Evolutionary conservation across 2,329 filamentous ascomycete species (phyloP), one percentile per base, ranked within the genome.

Genomic region (Sclerotinia glacialis): DNA sequence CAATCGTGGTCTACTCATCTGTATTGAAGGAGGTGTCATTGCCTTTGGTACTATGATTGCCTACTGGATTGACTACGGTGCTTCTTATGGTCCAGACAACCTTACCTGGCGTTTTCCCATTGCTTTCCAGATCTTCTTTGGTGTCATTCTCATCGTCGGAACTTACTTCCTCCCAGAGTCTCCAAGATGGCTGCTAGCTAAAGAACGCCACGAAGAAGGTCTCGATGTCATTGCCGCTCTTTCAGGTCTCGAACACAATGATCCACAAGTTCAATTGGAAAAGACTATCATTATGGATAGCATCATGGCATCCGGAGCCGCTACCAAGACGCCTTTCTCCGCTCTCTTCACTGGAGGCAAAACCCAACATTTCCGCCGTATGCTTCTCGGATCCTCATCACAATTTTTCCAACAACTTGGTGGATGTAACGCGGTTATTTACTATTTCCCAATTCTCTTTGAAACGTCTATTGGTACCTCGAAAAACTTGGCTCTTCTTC

Each of bases 11-110:
- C 77, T 78, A 61, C 75, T 79, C 31, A 81, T 85, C 50, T 82
- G 82, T 26, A 81, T 83, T 3, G 85, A 87, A 71, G 85, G 84
- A 50, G 83, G 83, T 6, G 68, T 86, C n/a, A 86, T 87, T 70
- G 85, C 83, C 0, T 80, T 81, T 47, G 80, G 80, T 5, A 81
- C 96, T 76, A 88, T 98, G 69, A 92, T 92, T 64, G 97, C 94
- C 72, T 94, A 98, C 46, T 99, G 95, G 95, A 93, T 98, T 49
- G 95, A 98, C 78, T 98, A 98, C 79, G 93, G 95, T 74, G 97
- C 93, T 78, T 93, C 90, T 62, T 97, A 85, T 76, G 97, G 97
- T 74, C 80, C 91, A 68, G 90, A 83, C 74, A 82, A 98, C 77
- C 83, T 90, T 79, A 92, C 94, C 3, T 99, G 95, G 95, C 89